Evolutionary conservation across 768 basidiomycete genomes (phyloP), one percentile per base, ranked within the genome.

Genomic region (Tephrocybe rancida): DNA sequence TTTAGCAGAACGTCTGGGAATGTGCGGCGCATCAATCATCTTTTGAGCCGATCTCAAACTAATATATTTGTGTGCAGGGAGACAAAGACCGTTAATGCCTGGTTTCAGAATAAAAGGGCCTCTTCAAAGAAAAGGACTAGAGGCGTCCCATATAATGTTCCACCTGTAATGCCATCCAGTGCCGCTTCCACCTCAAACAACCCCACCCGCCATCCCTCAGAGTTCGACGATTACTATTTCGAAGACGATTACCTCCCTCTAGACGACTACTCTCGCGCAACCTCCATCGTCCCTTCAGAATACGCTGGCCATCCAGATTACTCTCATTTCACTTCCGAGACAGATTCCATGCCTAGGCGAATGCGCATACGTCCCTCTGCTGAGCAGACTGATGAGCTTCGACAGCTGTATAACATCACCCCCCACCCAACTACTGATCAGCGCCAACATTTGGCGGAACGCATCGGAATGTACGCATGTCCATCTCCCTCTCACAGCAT

Each of bases 81-180:
- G 67, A 85, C 83, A 68, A 91, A 91, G 79, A 89, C 87, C 2
- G 88, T 91, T 65, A 88, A 88, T 66, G 87, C 90, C 13, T 91
- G 88, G 86, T 92, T 91, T 70, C 89, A 91, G 73, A 91, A 91
- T 67, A 91, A 90, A 76, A 80, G 90, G 50, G 89, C 90, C 5
- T 90, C 88, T 11, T 84, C 82, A 61, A 91, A 90, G 79, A 91
- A 91, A 70, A 80, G 74, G 68, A 80, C 78, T 67, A 75, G 66
- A 57, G 48, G 59, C 35, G 61, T 65, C 56, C 61, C 65, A 44
- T 62, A 60, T 49, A 76, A 71, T 60, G 64, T 55, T 59, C 69
- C 50, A 54, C 72, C 55, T 64, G 68, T 68, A 63, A 74, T 65
- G 60, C 63, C 67, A 14, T 59, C 59, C 25, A 63, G 71, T 48